Percentiles rank a stretch among this genome's conserved stretches.
phyloP scores from a whole-genome alignment of 2,329 filamentous ascomycete genomes.

The Keithomyces neogunnii region DNA sequence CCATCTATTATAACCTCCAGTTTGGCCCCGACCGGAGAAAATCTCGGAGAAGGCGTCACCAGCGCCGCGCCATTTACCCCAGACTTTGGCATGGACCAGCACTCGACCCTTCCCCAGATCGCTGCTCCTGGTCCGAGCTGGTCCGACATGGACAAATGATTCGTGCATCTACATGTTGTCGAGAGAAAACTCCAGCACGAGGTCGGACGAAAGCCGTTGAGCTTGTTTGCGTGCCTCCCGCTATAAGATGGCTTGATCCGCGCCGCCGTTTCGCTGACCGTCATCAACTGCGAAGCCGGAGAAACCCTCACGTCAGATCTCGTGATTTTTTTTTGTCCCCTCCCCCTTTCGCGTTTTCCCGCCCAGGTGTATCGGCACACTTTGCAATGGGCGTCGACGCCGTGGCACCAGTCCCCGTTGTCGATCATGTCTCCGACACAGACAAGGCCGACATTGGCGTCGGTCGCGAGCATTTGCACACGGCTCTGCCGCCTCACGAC shows the following conservation, averaged over 20 bases:
- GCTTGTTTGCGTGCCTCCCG: too few species aligned
- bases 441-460: conserved; percentile 22
- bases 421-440: conserved; percentile 8
- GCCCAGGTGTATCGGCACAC: not conserved
- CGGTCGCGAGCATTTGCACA: conserved; percentile 29
- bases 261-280: too few species aligned
- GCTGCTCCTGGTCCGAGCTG: not conserved
- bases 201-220: too few species aligned
- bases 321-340: too few species aligned
- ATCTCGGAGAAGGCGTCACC: conserved; percentile 17
- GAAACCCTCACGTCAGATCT: not conserved
- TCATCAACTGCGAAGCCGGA: not conserved
- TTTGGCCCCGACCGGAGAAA: conserved; percentile 17
- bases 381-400: not conserved
- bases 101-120: not conserved
- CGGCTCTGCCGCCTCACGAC: conserved; percentile 18
- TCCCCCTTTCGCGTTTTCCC: not conserved
- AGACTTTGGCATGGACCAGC: not conserved
- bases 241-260: too few species aligned
- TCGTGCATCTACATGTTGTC: too few species aligned
- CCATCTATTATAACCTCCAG: conserved; percentile 15
- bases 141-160: not conserved
- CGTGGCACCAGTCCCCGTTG: not conserved
- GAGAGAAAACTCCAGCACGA: too few species aligned
- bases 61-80: not conserved